Percentiles rank a stretch among this genome's conserved stretches.
Evolutionary conservation across 805 yeast genomes (phyloP).

Genomic region (Scheffersomyces coipomensis): DNA sequence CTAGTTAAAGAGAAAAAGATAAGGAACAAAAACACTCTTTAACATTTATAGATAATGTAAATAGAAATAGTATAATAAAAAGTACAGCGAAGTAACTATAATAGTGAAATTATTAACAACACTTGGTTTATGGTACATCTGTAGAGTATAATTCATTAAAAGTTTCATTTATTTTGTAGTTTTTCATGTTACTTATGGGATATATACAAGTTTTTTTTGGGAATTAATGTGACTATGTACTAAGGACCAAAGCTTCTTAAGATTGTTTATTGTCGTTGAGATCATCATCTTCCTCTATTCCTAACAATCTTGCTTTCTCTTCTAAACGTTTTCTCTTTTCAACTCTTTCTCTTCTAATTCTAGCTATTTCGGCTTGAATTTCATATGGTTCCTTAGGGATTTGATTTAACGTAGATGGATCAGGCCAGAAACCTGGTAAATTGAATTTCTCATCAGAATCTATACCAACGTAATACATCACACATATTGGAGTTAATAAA

Average conservation of each 20-base stretch:
- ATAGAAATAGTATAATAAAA: no score
- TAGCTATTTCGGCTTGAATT: constrained; percentile 85
- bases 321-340: constrained; percentile 75
- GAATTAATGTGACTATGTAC: no score
- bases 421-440: constrained; percentile 96
- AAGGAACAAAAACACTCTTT: no score
- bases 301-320: constrained; percentile 65
- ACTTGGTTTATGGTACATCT: no score
- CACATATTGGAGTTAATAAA: constrained; percentile 80
- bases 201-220: no score
- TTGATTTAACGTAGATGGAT: constrained; percentile 85
- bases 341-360: constrained; percentile 72
- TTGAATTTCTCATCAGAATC: constrained; percentile 87
- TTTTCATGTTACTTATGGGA: no score
- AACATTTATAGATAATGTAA: no score
- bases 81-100: no score
- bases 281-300: constrained; percentile 49
- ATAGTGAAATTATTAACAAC: no score
- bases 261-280: constrained; percentile 4
- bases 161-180: no score
- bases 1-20: neutral
- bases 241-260: no score
- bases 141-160: no score
- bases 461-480: constrained; percentile 90
- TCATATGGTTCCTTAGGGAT: constrained; percentile 93